Base-by-base conservation (phyloP, 2,329 filamentous ascomycete species). In the Fusarium tuaranense region DNA sequence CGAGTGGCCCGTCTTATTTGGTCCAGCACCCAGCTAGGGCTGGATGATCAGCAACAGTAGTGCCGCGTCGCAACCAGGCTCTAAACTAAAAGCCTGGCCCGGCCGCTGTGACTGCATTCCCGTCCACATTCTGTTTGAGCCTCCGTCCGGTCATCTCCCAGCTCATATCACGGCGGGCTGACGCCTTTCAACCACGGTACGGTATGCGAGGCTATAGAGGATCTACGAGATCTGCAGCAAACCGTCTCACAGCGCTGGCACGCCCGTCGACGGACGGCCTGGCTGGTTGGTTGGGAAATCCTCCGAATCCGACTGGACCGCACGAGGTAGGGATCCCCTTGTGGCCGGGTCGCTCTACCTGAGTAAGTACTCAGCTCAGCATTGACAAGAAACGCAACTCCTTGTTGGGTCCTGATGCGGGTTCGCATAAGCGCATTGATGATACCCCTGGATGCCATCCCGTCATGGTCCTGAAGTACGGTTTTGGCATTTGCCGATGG, bases 151-250 rank as follows among this genome's bases (percentile, higher is more conserved):
- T 67, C 59, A 53, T 71, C 68, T 68, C 63, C 51, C 53, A 59
- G 18, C 14, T 22, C 32, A 32, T 32, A 39, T 65, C 39, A 36
- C 34, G 34, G 58, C 32, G 46, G 12, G 20, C 44, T 36, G n/a
- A 60, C 55, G 59, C 38, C 58, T 32, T 41, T 36, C 25, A 55
- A 48, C 44, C 44, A 46, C 44, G 59, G 41, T 44, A 63, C 38
- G 46, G 60, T 44, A 72, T 63, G 68, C 64, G 66, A 66, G 34
- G 66, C 34, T 18, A 39, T 57, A 25, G 38, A 48, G 51, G 64
- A 73, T 76, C 74, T 72, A 60, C 53, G 44, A 67, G 65, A 76
- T 77, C 68, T 69, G 58, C 65, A 30, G 63, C 59, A 44, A 44
- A 39, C 59, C 38, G 59, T 38, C 59, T 68, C 68, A 36, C 57